These are phyloP conservation scores for Pseudogymnoascus sp. DNA, from an alignment of 2,329 filamentous ascomycete genomes.

Conservation along the genomic window DNA sequence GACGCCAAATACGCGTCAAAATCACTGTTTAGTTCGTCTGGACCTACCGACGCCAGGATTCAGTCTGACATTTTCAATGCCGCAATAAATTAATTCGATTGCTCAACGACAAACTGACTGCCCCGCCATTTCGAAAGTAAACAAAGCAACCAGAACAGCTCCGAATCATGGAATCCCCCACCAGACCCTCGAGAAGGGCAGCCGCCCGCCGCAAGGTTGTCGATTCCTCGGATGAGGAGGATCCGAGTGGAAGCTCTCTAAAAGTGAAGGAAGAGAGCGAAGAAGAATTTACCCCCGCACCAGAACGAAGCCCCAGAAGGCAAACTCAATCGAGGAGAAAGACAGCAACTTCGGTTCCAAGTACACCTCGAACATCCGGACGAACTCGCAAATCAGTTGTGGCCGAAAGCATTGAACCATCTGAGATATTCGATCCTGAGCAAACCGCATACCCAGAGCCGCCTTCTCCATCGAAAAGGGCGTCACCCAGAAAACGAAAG, in stretches of 20 bases:
- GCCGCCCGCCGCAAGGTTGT: constrained; percentile 63
- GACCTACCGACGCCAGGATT: neutral
- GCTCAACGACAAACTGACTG: neutral
- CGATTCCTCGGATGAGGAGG: constrained; percentile 69
- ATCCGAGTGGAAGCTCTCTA: constrained; percentile 49
- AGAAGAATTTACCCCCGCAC: constrained; percentile 73
- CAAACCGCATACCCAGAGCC: constrained; percentile 41
- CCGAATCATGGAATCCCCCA: constrained; percentile 26
- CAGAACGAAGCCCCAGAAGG: constrained; percentile 49
- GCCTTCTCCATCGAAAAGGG: constrained; percentile 46
- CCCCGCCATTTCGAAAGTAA: constrained; percentile 3
- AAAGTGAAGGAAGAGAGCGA: constrained; percentile 56
- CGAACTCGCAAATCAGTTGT: constrained; percentile 36
- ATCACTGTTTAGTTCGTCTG: neutral
- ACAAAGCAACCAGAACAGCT: constrained; percentile 2
- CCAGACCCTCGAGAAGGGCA: constrained; percentile 51
- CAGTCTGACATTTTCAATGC: neutral
- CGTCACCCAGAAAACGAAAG: constrained; percentile 60
- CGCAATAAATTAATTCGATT: neutral
- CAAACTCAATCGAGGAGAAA: constrained; percentile 45
- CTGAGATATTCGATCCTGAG: constrained; percentile 51
- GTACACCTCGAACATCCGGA: constrained; percentile 25
- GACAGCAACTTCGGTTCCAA: constrained; percentile 26
- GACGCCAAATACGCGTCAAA: neutral
- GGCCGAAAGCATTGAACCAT: constrained; percentile 47